Evolutionary conservation across 768 basidiomycete genomes (phyloP).

Genomic region (Naganishia vaughanmartiniae): DNA sequence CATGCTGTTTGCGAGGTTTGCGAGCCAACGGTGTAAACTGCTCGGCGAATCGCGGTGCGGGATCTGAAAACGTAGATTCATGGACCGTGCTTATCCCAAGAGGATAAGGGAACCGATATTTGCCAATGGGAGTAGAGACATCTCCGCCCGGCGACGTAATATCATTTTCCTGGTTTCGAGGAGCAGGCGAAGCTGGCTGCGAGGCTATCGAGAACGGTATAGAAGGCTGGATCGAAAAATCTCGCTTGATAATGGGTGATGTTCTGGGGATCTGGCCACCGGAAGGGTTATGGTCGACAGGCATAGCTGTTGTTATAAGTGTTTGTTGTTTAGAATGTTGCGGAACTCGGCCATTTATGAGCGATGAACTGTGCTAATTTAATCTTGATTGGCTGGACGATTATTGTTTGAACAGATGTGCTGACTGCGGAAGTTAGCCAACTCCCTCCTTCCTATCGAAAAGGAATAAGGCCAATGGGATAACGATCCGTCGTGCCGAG

Average conservation of each 20-base stretch:
- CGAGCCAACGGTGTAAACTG: slow-evolving; percentile 40
- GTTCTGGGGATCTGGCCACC: not conserved
- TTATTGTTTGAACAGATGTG: not conserved
- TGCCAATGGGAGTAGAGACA: not conserved
- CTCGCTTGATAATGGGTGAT: slow-evolving; percentile 10
- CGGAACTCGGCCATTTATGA: slow-evolving; percentile 5
- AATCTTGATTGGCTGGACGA: not conserved
- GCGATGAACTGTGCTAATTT: not conserved
- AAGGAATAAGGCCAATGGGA: slow-evolving; percentile 12
- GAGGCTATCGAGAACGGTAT: not conserved
- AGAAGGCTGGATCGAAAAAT: not conserved
- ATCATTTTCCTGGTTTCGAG: not conserved
- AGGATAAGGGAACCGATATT: not conserved
- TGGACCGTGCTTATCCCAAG: not conserved
- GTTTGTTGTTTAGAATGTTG: too few relatives aligned
- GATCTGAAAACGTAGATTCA: not conserved
- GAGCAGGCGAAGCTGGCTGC: not conserved
- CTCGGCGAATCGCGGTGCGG: slow-evolving; percentile 44
- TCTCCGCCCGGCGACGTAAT: not conserved
- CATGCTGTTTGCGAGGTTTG: slow-evolving; percentile 38
- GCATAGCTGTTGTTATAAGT: not conserved
- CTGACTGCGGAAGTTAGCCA: not conserved
- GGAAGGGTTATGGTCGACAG: not conserved
- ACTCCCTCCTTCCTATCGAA: slow-evolving; percentile 22
- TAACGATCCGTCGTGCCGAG: slow-evolving; percentile 5